phyloP scores from a whole-genome alignment of 306 rosid genomes.

The Cicer judaicum region DNA sequence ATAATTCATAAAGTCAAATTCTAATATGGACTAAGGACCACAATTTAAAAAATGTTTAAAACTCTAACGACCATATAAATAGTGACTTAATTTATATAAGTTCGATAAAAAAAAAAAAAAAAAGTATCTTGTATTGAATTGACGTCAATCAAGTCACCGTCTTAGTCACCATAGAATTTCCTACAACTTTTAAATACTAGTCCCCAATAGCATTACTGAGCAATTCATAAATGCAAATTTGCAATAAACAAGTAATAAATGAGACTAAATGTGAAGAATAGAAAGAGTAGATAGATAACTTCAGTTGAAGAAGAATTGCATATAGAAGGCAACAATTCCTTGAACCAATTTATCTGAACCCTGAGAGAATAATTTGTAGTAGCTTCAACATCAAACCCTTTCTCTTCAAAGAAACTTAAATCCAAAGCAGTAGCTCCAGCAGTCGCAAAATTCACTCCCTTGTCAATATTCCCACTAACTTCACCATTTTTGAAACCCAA shows the following conservation, averaged over 20 bases:
- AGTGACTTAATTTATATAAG: no score
- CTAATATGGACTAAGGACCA: no score
- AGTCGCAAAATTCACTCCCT: slow-evolving; percentile 67
- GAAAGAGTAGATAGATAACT: neutral
- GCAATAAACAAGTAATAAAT: neutral
- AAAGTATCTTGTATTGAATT: no score
- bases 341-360: slow-evolving; percentile 63
- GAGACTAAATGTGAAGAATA: neutral
- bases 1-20: no score
- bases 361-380: slow-evolving; percentile 51
- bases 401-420: slow-evolving; percentile 45
- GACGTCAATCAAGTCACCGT: no score
- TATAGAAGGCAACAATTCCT: slow-evolving; percentile 48
- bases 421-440: slow-evolving; percentile 66
- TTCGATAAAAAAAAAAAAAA: no score
- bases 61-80: no score
- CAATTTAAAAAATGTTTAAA: no score
- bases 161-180: no score
- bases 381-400: slow-evolving; percentile 35
- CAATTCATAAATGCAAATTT: neutral
- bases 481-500: slow-evolving; percentile 41
- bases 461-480: neutral
- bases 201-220: no score
- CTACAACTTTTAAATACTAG: no score
- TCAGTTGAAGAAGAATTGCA: slow-evolving; percentile 61